Evolutionary conservation across 2,329 filamentous ascomycete genomes (phyloP).

Genomic region (Ceratocystis eucalypticola): DNA sequence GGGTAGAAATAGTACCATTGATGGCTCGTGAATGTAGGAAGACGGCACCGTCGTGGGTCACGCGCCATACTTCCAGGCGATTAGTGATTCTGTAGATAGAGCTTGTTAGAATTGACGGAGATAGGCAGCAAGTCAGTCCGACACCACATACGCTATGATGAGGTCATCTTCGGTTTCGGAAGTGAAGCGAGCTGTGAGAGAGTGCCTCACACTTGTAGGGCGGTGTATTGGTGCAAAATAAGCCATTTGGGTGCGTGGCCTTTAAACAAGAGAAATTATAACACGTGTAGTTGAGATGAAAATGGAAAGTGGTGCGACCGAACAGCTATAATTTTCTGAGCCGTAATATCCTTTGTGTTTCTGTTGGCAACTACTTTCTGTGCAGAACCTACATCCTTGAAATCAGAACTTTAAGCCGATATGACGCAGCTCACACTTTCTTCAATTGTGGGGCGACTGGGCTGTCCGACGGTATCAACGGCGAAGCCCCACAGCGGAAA

Average conservation of each 20-base stretch:
- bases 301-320: background rate
- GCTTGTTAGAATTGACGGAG: constrained; percentile 21
- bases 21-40: constrained; percentile 57
- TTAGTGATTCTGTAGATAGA: constrained; percentile 55
- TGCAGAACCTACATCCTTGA: background rate
- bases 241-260: constrained; percentile 47
- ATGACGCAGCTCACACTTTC: background rate
- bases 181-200: constrained; percentile 66
- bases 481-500: background rate
- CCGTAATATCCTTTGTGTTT: background rate
- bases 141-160: constrained; percentile 58
- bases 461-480: background rate
- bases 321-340: no score
- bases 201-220: constrained; percentile 82
- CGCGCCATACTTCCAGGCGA: constrained; percentile 69
- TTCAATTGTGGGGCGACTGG: background rate
- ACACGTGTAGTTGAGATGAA: background rate
- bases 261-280: background rate
- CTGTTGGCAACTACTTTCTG: background rate
- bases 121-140: background rate
- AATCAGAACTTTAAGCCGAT: constrained; percentile 8
- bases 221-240: constrained; percentile 90
- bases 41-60: constrained; percentile 48
- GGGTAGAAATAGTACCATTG: constrained; percentile 76
- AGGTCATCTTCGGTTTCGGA: constrained; percentile 64